A percentile compares a stretch with the other conserved stretches of the same genome.
Evolutionary conservation across 306 rosid genomes (phyloP).

Genomic region (Corylus avellana): DNA sequence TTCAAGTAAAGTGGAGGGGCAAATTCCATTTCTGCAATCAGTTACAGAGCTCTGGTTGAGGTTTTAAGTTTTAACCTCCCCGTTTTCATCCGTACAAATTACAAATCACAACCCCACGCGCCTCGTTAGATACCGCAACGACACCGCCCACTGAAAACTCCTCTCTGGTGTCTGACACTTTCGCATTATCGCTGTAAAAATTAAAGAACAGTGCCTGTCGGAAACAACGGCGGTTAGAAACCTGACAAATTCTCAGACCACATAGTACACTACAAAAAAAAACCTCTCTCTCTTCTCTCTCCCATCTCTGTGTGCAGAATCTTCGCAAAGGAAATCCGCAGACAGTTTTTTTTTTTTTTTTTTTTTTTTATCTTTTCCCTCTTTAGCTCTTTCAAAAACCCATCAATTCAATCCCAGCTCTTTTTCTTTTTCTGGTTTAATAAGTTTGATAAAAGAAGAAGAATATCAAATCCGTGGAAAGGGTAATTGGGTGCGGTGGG

Average conservation of each 20-base stretch:
- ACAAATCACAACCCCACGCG: not conserved
- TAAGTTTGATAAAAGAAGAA: not conserved
- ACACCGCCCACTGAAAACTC: not conserved
- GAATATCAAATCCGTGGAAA: conserved; percentile 45
- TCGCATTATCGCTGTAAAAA: not conserved
- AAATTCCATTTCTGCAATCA: not conserved
- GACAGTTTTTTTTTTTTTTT: too few relatives aligned
- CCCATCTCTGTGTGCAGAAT: not conserved
- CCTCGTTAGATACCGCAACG: not conserved
- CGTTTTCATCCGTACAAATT: not conserved
- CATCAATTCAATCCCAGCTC: too few relatives aligned
- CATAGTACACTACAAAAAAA: not conserved
- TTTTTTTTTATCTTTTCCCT: not conserved
- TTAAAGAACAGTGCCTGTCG: not conserved
- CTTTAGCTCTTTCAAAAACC: not conserved
- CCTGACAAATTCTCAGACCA: not conserved
- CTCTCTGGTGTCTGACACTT: not conserved
- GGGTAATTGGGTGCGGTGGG: conserved; percentile 15
- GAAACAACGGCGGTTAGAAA: conserved; percentile 20
- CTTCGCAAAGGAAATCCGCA: not conserved
- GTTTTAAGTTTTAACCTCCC: not conserved
- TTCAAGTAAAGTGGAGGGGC: not conserved
- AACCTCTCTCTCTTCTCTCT: not conserved
- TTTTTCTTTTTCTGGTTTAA: not conserved
- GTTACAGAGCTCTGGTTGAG: not conserved